phyloP scores from a whole-genome alignment of 2,329 filamentous ascomycete species.

The Penicillium psychrosexuale region DNA sequence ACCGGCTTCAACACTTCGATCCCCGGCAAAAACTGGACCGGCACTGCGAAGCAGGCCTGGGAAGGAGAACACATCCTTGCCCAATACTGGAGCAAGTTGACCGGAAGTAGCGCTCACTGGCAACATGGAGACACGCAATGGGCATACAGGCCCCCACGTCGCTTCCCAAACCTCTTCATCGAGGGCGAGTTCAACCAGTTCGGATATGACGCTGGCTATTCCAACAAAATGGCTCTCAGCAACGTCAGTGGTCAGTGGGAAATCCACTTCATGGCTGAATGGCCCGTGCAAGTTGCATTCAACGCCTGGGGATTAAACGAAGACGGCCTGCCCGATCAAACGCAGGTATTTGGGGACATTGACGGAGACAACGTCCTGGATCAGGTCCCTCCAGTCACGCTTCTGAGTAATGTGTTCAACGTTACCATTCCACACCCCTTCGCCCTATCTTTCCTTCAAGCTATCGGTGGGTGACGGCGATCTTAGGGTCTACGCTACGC shows the following conservation, averaged over 20 bases:
- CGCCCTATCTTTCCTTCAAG: conserved; percentile 55
- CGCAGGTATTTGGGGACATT: conserved; percentile 58
- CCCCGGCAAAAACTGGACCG: conserved; percentile 52
- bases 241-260: conserved; percentile 51
- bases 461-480: conserved; percentile 55
- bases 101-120: conserved; percentile 58
- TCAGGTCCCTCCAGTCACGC: conserved; percentile 57
- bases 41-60: conserved; percentile 60
- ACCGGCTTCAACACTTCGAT: conserved; percentile 50
- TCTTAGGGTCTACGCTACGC: conserved; percentile 47
- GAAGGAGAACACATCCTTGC: conserved; percentile 60
- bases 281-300: conserved; percentile 60
- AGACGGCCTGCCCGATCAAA: conserved; percentile 60
- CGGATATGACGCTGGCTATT: conserved; percentile 61
- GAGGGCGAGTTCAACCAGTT: conserved; percentile 63
- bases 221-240: conserved; percentile 51
- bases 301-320: conserved; percentile 66
- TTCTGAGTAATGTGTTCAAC: conserved; percentile 57
- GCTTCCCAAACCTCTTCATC: conserved; percentile 61
- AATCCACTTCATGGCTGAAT: conserved; percentile 61
- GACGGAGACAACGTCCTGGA: conserved; percentile 60
- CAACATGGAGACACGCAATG: conserved; percentile 56
- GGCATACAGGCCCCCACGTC: conserved; percentile 42
- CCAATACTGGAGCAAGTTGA: conserved; percentile 60
- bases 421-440: conserved; percentile 53